Percentiles rank a stretch among this genome's conserved stretches.
phyloP scores from a whole-genome alignment of 139 green algal genomes.

The Raphidocelis subcapitata region DNA sequence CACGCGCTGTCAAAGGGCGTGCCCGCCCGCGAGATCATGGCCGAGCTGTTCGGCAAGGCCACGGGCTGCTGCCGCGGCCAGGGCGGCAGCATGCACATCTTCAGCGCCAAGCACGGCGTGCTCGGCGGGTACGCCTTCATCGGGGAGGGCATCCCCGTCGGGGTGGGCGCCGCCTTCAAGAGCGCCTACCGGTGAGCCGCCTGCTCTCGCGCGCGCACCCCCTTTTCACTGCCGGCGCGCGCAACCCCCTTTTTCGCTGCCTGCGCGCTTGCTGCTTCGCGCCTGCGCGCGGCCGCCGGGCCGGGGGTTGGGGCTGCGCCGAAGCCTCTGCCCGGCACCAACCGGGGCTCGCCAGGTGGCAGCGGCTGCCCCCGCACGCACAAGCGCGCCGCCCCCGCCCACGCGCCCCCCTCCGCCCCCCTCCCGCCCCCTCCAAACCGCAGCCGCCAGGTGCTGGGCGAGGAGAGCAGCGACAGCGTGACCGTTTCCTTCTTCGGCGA shows the following conservation, averaged over 20 bases:
- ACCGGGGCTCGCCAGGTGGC: too few relatives aligned
- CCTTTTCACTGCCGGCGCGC: too few relatives aligned
- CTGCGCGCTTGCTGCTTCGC: too few relatives aligned
- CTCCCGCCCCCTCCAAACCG: neutral
- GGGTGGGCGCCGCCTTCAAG: slow-evolving; percentile 92
- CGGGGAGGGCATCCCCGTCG: slow-evolving; percentile 96
- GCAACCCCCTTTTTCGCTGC: too few relatives aligned
- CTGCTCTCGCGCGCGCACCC: too few relatives aligned
- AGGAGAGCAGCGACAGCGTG: slow-evolving; percentile 80
- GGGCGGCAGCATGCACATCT: slow-evolving; percentile 99
- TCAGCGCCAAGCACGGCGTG: slow-evolving; percentile 84
- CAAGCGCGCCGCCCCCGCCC: neutral
- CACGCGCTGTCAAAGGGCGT: slow-evolving; percentile 95
- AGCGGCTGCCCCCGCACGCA: too few relatives aligned
- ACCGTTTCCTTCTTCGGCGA: slow-evolving; percentile 94
- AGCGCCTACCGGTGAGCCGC: slow-evolving; percentile 71
- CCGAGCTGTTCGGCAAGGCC: slow-evolving; percentile 98
- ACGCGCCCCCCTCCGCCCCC: neutral
- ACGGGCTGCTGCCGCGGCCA: slow-evolving; percentile 94
- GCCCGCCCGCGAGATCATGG: slow-evolving; percentile 85
- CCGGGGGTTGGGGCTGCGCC: too few relatives aligned
- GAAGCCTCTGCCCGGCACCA: too few relatives aligned
- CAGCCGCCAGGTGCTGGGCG: slow-evolving; percentile 71
- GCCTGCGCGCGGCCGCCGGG: too few relatives aligned
- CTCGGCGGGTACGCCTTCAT: slow-evolving; percentile 99